phyloP scores from a whole-genome alignment of 805 yeast species.

The Yarrowia sp. region DNA sequence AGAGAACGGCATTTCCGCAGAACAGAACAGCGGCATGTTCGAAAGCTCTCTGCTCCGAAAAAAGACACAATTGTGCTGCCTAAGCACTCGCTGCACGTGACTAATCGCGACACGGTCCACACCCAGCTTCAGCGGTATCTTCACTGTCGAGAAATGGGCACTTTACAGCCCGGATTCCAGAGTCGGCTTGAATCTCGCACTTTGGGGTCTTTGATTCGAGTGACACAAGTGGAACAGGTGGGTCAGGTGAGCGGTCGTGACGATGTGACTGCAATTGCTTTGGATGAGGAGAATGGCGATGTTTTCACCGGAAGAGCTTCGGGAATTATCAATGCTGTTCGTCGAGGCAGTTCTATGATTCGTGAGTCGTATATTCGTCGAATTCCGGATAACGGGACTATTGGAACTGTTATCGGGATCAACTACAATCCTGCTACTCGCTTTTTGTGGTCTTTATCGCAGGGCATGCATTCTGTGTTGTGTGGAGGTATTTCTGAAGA shows the following conservation, averaged over 20 bases:
- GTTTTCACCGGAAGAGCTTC: not conserved
- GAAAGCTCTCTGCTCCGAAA: not conserved
- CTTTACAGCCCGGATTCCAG: not conserved
- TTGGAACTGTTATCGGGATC: not conserved
- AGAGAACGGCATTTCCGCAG: slow-evolving; percentile 12
- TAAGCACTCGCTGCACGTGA: slow-evolving; percentile 6
- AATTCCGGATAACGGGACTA: not conserved
- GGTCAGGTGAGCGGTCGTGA: slow-evolving; percentile 2
- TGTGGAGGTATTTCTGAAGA: slow-evolving; percentile 12
- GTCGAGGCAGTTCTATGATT: not conserved
- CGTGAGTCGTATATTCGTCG: slow-evolving; percentile 12
- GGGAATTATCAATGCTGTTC: slow-evolving; percentile 17
- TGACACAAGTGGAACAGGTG: not conserved
- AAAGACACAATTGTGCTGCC: slow-evolving; percentile 24
- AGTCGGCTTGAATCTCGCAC: not conserved
- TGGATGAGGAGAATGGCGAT: slow-evolving; percentile 1
- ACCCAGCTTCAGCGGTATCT: slow-evolving; percentile 15
- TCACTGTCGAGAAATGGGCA: slow-evolving; percentile 3
- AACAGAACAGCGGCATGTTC: slow-evolving; percentile 10
- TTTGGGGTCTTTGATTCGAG: not conserved
- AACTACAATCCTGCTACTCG: slow-evolving; percentile 1
- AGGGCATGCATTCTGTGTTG: not conserved
- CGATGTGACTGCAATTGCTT: not conserved
- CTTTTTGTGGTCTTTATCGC: not conserved
- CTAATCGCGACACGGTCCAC: slow-evolving; percentile 26